Percentiles rank a stretch among this genome's conserved stretches.
Conservation (phyloP, 1,284 basidiomycete species). For the Lignosus rhinocerotis region DNA sequence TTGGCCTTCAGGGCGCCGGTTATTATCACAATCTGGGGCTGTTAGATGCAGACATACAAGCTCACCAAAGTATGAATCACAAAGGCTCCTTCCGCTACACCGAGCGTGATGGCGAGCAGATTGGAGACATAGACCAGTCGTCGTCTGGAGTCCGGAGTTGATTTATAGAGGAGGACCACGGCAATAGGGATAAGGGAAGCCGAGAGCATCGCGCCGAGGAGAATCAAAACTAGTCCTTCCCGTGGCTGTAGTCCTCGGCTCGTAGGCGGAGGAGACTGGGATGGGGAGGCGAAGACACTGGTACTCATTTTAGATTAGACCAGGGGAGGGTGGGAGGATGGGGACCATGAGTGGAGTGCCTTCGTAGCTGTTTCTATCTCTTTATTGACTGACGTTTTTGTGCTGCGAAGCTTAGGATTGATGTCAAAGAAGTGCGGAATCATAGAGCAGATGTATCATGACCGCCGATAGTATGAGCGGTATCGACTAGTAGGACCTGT, state of each 20-base stretch:
- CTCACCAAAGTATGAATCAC: slow-evolving; percentile 4
- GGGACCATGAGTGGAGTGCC: too few species aligned
- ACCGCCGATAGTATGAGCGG: too few species aligned
- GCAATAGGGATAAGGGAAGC: slow-evolving; percentile 23
- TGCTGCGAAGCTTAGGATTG: too few species aligned
- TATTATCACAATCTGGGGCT: not conserved
- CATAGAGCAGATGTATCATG: too few species aligned
- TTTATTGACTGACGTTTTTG: too few species aligned
- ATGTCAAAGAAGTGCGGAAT: too few species aligned
- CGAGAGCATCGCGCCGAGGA: slow-evolving; percentile 19
- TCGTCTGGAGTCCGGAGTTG: slow-evolving; percentile 18
- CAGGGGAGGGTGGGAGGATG: too few species aligned
- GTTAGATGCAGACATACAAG: not conserved
- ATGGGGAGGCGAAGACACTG: not conserved
- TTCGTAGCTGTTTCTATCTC: too few species aligned
- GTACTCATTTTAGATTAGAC: too few species aligned
- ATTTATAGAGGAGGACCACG: slow-evolving; percentile 27
- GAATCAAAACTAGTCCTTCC: slow-evolving; percentile 7
- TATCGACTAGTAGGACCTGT: too few species aligned
- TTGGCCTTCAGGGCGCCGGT: too few species aligned
- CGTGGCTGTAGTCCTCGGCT: not conserved
- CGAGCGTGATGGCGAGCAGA: slow-evolving; percentile 22
- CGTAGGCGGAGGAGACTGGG: not conserved
- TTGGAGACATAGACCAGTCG: slow-evolving; percentile 32
- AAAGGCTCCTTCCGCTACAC: slow-evolving; percentile 10